Base-by-base conservation (phyloP, 305 asterid genomes). In the Rubia tinctorum region DNA sequence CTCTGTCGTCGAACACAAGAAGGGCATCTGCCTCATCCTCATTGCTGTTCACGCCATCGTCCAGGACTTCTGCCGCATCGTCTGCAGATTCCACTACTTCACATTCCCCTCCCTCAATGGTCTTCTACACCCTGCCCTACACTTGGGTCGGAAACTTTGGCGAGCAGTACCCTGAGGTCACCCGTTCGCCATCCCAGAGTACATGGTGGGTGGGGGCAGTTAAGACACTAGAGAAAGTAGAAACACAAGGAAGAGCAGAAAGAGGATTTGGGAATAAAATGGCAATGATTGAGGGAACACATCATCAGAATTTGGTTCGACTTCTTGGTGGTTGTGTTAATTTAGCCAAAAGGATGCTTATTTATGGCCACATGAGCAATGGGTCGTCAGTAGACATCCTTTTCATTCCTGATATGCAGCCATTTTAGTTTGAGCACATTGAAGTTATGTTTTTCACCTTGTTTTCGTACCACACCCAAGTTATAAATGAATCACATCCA, bases 81-180 rank as follows among this genome's bases (percentile, higher is more conserved):
- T 88, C 2, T 91, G 97, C 73, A 96, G 97, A 18, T 91, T 91
- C 83, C 97, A 91, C 77, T 91, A 91, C 84, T 91, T 91, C 85
- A 91, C 96, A 0, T 91, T 91, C 75, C 87, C 97, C 0, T 91
- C 97, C 23, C n/a, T n/a, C n/a, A n/a, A 76, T 74, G 86, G 96
- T 88, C 12, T 90, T 92, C 0, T 86, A 85, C 88, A 87, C 94
- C 0, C 27, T 88, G 22, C 96, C 94, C 13, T 88, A 88, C 84
- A 88, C 92, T 10, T 90, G 96, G 94, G 85, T 90, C 39, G 96
- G 96, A 0, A 90, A 90, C 83, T 90, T 93, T 0, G 93, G 82
- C 0, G 82, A 81, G 72, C 73, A 85, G 63, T 90, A 93, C 79
- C 90, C 96, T 1, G 91, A 85, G 1, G 79, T 79, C 88, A 88